Evolutionary conservation across 257 asterid species (phyloP).

Genomic region (Przewalskia tangutica): DNA sequence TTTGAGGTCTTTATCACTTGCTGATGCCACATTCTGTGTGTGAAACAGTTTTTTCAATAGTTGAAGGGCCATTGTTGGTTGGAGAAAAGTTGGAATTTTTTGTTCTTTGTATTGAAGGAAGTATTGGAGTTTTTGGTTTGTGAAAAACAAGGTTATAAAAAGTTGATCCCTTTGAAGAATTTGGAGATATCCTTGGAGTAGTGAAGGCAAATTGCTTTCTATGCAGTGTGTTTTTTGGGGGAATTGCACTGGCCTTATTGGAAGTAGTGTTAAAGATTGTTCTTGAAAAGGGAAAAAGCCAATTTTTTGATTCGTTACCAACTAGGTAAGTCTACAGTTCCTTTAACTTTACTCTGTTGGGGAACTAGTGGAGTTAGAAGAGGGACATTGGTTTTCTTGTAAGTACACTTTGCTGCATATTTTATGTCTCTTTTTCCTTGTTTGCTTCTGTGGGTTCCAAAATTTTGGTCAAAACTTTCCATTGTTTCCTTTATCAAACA

Average conservation of each 20-base stretch:
- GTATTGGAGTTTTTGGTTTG: slow-evolving; percentile 1
- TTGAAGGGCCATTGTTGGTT: slow-evolving; percentile 14
- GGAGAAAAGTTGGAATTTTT: not conserved
- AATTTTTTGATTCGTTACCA: slow-evolving; percentile 34
- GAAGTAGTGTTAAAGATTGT: slow-evolving; percentile 3
- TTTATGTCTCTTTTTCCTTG: slow-evolving; percentile 12
- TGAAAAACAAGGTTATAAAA: not conserved
- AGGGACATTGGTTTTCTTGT: slow-evolving; percentile 14
- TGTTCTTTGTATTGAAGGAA: slow-evolving; percentile 14
- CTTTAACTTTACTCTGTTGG: slow-evolving; percentile 23
- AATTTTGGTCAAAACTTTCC: slow-evolving; percentile 26
- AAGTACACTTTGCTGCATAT: slow-evolving; percentile 30
- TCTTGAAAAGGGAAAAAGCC: slow-evolving; percentile 12
- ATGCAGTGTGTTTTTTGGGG: not conserved
- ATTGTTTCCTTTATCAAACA: not conserved
- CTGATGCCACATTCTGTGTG: not conserved
- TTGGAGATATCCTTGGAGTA: not conserved
- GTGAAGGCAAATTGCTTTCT: not conserved
- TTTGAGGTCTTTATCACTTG: not conserved
- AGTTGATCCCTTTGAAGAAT: not conserved
- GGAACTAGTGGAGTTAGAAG: slow-evolving; percentile 12
- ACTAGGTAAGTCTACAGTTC: slow-evolving; percentile 23
- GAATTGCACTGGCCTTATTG: not conserved
- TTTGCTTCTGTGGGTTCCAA: not conserved
- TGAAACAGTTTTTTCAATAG: slow-evolving; percentile 1